Percentiles rank a stretch among this genome's conserved stretches.
Evolutionary conservation across 2,329 filamentous ascomycete species (phyloP).

Genomic region (Chaetomium sp.): DNA sequence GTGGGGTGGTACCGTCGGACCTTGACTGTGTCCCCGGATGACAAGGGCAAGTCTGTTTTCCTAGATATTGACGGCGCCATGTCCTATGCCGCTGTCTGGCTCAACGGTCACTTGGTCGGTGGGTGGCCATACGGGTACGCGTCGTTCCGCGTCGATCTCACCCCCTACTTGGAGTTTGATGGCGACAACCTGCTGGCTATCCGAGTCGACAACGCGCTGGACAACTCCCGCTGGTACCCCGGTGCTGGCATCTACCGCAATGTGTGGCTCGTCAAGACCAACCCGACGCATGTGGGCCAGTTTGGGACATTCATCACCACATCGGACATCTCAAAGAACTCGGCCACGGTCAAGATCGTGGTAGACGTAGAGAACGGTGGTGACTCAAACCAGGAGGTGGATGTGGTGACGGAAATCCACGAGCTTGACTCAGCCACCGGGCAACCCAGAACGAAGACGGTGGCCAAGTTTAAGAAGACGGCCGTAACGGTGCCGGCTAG

Average conservation of each 20-base stretch:
- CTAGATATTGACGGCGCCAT: conserved; percentile 56
- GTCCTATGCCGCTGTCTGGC: conserved; percentile 55
- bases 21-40: conserved; percentile 39
- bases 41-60: conserved; percentile 45
- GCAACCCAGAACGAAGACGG: neutral
- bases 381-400: conserved; percentile 41
- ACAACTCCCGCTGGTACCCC: conserved; percentile 57
- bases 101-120: conserved; percentile 53
- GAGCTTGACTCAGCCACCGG: neutral
- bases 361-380: conserved; percentile 50
- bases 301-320: conserved; percentile 54
- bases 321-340: conserved; percentile 46
- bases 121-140: conserved; percentile 57
- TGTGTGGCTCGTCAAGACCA: conserved; percentile 55
- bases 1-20: conserved; percentile 56
- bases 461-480: neutral
- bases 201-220: conserved; percentile 52
- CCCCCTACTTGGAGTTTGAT: conserved; percentile 42
- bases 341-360: conserved; percentile 48
- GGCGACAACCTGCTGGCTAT: conserved; percentile 52
- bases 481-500: neutral
- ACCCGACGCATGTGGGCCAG: conserved; percentile 51
- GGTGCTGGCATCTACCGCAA: conserved; percentile 58
- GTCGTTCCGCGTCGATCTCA: conserved; percentile 55
- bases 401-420: conserved; percentile 36